A percentile compares a stretch with the other conserved stretches of the same genome.
Conservation (phyloP, 495 filamentous ascomycete genomes). For the Cairneyella variabilis region DNA sequence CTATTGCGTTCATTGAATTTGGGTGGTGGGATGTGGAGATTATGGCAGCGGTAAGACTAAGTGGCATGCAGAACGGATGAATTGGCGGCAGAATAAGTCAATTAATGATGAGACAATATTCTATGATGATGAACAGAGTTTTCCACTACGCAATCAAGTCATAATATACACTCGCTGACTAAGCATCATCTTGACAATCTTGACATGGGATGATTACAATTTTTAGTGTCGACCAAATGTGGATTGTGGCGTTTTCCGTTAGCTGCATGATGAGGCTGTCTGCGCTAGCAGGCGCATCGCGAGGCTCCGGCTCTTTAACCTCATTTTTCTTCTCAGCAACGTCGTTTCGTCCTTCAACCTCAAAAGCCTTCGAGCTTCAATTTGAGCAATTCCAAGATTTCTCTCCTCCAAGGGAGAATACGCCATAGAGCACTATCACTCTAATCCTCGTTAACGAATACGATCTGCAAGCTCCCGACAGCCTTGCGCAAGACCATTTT, state of each 20-base stretch:
- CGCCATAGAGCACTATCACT: background rate
- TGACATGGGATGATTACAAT: no score
- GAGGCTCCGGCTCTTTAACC: slow-evolving; percentile 8
- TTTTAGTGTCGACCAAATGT: no score
- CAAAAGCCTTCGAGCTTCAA: slow-evolving; percentile 4
- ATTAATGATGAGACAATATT: no score
- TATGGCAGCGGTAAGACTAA: no score
- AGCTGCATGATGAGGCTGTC: background rate
- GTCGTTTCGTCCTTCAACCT: slow-evolving; percentile 9
- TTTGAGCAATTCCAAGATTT: slow-evolving; percentile 8
- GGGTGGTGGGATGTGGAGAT: no score
- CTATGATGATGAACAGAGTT: no score
- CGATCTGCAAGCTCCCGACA: slow-evolving; percentile 1
- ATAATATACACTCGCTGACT: no score
- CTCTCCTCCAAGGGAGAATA: slow-evolving; percentile 8
- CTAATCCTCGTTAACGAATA: slow-evolving; percentile 1
- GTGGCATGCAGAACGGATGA: no score
- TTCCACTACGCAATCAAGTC: no score
- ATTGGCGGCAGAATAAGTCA: no score
- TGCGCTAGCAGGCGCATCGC: slow-evolving; percentile 3
- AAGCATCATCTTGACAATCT: no score
- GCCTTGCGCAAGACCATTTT: slow-evolving; percentile 8
- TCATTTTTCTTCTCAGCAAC: slow-evolving; percentile 9
- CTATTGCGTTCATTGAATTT: no score
- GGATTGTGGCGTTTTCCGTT: slow-evolving; percentile 5